Conservation (phyloP, 2,329 filamentous ascomycete genomes). For the Thermoascus crustaceus region DNA sequence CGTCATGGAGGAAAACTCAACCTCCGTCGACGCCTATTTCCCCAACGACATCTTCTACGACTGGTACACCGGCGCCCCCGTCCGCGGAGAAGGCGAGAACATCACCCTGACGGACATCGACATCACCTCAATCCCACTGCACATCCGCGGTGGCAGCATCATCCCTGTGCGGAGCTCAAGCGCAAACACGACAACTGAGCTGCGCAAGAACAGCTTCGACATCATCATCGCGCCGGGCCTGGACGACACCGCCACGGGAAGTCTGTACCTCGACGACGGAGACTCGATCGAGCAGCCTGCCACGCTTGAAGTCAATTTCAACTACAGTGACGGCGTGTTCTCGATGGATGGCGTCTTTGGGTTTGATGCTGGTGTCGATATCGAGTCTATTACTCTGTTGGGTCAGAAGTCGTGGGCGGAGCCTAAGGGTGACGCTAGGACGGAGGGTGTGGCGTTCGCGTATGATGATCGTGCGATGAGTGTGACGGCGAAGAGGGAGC, state of each 20-base stretch:
- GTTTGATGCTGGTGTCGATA: conserved; percentile 17
- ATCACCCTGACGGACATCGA: conserved; percentile 39
- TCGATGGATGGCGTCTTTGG: conserved; percentile 22
- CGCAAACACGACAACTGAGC: conserved; percentile 53
- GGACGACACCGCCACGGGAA: conserved; percentile 56
- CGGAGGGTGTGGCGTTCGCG: background rate
- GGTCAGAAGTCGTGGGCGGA: conserved; percentile 12
- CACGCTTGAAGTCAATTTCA: conserved; percentile 53
- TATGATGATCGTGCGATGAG: background rate
- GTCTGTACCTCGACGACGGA: conserved; percentile 72
- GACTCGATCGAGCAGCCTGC: conserved; percentile 52
- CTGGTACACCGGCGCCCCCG: conserved; percentile 45
- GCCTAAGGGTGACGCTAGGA: background rate
- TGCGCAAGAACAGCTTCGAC: conserved; percentile 58
- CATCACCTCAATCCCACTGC: conserved; percentile 51
- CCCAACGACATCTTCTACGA: conserved; percentile 54
- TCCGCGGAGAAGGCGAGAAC: conserved; percentile 40
- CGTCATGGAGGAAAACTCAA: conserved; percentile 45
- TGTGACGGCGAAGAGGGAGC: no score
- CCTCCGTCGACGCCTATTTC: conserved; percentile 48
- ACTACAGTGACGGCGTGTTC: conserved; percentile 44
- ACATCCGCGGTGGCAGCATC: conserved; percentile 54
- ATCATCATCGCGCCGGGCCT: conserved; percentile 59
- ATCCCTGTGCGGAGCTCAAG: conserved; percentile 47
- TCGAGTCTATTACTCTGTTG: conserved; percentile 28